Conservation (phyloP, 768 basidiomycete species). For the Lactarius trivialis region DNA sequence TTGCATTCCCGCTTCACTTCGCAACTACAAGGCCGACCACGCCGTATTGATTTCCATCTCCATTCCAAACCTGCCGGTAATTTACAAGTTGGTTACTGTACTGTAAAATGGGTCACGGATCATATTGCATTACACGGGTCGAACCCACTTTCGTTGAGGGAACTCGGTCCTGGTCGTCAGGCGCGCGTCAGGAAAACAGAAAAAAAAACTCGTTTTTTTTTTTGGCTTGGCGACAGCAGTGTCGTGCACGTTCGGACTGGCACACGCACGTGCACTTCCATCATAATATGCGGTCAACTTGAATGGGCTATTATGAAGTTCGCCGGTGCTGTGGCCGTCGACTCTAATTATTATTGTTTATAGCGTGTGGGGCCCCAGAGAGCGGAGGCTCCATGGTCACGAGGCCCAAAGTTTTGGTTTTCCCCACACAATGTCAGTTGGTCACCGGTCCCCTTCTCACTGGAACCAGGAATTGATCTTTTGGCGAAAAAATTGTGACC, state of each 20-base stretch:
- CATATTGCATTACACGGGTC: background rate
- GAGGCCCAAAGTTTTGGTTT: background rate
- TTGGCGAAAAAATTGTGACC: no score
- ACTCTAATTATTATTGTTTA: background rate
- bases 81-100: no score
- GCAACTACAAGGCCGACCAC: no score
- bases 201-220: no score
- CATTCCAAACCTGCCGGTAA: no score
- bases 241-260: background rate
- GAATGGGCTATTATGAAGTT: background rate
- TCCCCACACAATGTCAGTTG: background rate
- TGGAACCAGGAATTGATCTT: no score
- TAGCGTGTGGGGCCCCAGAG: background rate
- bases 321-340: background rate
- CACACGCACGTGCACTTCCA: background rate
- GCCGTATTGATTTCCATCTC: no score
- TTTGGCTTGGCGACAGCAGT: background rate
- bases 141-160: background rate
- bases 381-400: background rate
- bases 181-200: no score
- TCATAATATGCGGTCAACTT: background rate
- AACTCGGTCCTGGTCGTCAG: no score
- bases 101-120: background rate
- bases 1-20: no score
- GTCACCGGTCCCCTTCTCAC: no score